Evolutionary conservation across 108 stramenopile species (phyloP), one percentile per base, ranked within the genome.

Genomic region (Thalassiosira profunda): DNA sequence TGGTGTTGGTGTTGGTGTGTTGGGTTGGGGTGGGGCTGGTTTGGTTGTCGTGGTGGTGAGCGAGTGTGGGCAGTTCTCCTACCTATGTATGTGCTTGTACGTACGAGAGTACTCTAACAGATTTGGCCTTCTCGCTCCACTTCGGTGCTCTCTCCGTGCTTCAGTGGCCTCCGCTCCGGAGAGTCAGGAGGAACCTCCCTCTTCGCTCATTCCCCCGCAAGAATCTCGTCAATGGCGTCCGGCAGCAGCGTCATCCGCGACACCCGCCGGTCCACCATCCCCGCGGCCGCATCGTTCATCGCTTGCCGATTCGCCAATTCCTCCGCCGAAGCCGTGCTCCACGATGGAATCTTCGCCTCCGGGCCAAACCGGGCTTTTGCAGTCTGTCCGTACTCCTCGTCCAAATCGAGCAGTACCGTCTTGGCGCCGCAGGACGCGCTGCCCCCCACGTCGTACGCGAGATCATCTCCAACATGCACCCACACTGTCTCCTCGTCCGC

Each of bases 381-480:
- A 25, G 90, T 92, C 78, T 95, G 93, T 24, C 84, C 84, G 43
- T 85, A 82, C 40, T 81, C 67, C n/a, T 73, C 69, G 24, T 41
- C 52, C 33, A 95, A 63, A 45, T 93, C 90, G 14, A 91, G 83
- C 67, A 92, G 70, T 56, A 96, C 85, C 36, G 94, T 96, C 63
- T 90, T 91, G 54, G 94, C 94, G 41, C 94, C 94, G 59, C 77
- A 84, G 0, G 76, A 70, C 7, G 90, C 82, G 17, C 82, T 54
- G 18, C 91, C 94, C 37, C 89, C 91, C 1, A 92, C 89, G 85
- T 96, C 94, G 66, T 90, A 92, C 10, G 91, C 90, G 52, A 96
- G 76, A 74, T 91, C 90, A 66, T 96, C 94, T 55, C 94, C 94
- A 10, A 93, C 90, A 79, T 96, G 94, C 37, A 93, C 79, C 92